Conservation (phyloP, 108 stramenopile genomes). For the Cyclotella atomus region DNA sequence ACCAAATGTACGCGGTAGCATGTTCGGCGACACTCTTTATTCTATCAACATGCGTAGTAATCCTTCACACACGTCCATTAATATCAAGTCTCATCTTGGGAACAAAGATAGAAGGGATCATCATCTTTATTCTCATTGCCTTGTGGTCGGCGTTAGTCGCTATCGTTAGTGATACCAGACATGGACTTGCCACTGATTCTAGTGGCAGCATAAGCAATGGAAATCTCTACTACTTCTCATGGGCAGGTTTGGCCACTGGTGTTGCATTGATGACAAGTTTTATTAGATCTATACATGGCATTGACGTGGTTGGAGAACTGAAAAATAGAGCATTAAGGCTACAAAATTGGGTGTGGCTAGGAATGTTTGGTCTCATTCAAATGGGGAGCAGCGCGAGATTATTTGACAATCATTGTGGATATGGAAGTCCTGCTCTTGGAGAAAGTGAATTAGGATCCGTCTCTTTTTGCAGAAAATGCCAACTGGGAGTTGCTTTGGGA, state of each 20-base stretch:
- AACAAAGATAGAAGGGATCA: conserved; percentile 71
- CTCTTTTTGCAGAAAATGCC: conserved; percentile 67
- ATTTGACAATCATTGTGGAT: conserved; percentile 70
- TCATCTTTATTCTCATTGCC: conserved; percentile 55
- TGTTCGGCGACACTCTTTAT: conserved; percentile 69
- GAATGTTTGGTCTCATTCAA: conserved; percentile 67
- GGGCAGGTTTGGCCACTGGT: conserved; percentile 74
- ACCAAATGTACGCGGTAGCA: conserved; percentile 72
- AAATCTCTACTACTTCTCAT: conserved; percentile 86
- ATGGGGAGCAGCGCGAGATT: conserved; percentile 79
- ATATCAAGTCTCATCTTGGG: conserved; percentile 60
- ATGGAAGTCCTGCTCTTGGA: conserved; percentile 1
- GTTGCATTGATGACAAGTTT: conserved; percentile 64
- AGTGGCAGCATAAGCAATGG: conserved; percentile 69
- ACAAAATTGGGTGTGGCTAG: conserved; percentile 57
- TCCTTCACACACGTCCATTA: conserved; percentile 60
- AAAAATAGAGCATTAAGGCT: conserved; percentile 61
- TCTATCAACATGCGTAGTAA: conserved; percentile 54
- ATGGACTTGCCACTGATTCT: conserved; percentile 68
- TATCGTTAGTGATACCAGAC: conserved; percentile 59
- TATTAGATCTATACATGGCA: conserved; percentile 60
- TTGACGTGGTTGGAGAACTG: conserved; percentile 74
- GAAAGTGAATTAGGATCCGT: conserved; percentile 33
- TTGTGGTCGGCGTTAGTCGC: conserved; percentile 79
- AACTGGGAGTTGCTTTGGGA: conserved; percentile 72